Conservation (phyloP, 306 rosid species). For the Dalbergia oliveri region DNA sequence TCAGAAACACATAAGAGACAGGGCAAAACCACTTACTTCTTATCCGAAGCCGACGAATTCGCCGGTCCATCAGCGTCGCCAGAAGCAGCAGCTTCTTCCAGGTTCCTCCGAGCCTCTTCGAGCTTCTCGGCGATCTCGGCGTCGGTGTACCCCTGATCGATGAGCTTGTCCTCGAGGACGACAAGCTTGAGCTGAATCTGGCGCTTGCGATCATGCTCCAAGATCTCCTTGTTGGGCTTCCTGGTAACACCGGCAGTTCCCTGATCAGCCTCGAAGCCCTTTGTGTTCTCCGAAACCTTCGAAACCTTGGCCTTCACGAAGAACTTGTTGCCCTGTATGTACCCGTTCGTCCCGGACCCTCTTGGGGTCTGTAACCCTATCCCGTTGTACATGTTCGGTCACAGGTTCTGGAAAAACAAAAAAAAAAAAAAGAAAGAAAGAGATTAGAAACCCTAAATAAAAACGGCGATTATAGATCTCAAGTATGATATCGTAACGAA, state of each 20-base stretch:
- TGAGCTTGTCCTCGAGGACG: slow-evolving; percentile 82
- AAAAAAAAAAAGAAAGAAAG: no score
- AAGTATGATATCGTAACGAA: no score
- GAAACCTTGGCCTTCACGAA: slow-evolving; percentile 71
- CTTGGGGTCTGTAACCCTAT: slow-evolving; percentile 92
- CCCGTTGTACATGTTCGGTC: slow-evolving; percentile 80
- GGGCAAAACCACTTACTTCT: slow-evolving; percentile 36
- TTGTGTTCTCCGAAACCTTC: slow-evolving; percentile 65
- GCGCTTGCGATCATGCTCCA: slow-evolving; percentile 96
- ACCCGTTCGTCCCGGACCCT: slow-evolving; percentile 97
- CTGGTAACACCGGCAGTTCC: slow-evolving; percentile 69
- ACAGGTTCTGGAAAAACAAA: no score
- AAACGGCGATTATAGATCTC: no score
- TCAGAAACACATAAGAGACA: background rate
- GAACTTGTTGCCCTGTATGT: slow-evolving; percentile 90
- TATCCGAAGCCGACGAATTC: slow-evolving; percentile 24
- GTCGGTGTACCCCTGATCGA: slow-evolving; percentile 77
- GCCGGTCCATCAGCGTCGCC: slow-evolving; percentile 50
- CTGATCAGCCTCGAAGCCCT: slow-evolving; percentile 73
- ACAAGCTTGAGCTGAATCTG: slow-evolving; percentile 91
- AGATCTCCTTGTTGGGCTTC: slow-evolving; percentile 81
- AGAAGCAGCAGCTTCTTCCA: slow-evolving; percentile 54
- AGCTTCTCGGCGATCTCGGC: slow-evolving; percentile 75
- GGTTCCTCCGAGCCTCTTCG: slow-evolving; percentile 62
- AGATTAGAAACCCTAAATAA: no score